These are phyloP conservation scores for Sporothrix curviconia DNA, from an alignment of 2,329 filamentous ascomycete species.

Conservation along the genomic window DNA sequence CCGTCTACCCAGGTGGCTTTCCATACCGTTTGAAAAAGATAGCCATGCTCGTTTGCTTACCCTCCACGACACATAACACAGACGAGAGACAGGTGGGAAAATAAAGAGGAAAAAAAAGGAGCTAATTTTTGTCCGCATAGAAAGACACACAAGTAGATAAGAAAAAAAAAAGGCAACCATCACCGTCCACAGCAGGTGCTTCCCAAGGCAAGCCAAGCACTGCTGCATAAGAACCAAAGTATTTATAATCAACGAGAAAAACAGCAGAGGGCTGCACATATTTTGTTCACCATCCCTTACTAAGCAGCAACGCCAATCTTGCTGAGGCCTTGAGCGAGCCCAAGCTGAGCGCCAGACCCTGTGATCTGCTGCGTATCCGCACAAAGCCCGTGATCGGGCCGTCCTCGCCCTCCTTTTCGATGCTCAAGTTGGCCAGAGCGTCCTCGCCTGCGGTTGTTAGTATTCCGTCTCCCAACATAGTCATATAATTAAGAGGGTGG, in stretches of 20 bases:
- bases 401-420: constrained; percentile 93
- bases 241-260: too few relatives aligned
- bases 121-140: neutral
- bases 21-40: neutral
- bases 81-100: neutral
- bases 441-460: constrained; percentile 68
- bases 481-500: too few relatives aligned
- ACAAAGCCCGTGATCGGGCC: constrained; percentile 96
- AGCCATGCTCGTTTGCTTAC: neutral
- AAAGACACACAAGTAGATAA: neutral
- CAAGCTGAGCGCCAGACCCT: constrained; percentile 87
- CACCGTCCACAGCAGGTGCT: neutral
- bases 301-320: constrained; percentile 54
- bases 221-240: neutral
- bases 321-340: constrained; percentile 89
- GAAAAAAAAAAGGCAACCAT: neutral
- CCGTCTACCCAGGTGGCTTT: constrained; percentile 4
- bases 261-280: too few relatives aligned
- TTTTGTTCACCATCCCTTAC: too few relatives aligned
- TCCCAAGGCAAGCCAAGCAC: neutral
- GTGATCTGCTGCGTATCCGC: constrained; percentile 92
- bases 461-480: too few relatives aligned
- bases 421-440: constrained; percentile 91
- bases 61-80: neutral
- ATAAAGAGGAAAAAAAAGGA: neutral